phyloP scores from a whole-genome alignment of 2,329 filamentous ascomycete species.

The Xylariaceae sp. region DNA sequence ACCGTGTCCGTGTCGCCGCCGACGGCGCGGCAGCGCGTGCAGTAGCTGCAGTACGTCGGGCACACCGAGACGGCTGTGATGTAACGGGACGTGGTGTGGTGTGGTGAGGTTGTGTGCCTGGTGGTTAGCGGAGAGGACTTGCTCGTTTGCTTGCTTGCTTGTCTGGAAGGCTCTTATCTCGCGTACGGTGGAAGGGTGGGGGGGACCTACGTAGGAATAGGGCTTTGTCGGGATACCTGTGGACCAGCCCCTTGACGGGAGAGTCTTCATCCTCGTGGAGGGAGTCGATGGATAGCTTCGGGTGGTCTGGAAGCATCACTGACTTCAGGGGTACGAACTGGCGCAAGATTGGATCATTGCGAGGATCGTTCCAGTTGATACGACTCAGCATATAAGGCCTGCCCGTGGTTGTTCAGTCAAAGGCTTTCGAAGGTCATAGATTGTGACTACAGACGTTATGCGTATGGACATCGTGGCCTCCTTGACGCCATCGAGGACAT shows the following conservation, averaged over 20 bases:
- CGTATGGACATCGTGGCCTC: constrained; percentile 52
- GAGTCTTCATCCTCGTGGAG: constrained; percentile 50
- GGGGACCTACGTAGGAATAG: constrained; percentile 54
- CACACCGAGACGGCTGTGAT: constrained; percentile 48
- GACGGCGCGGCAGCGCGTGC: constrained; percentile 53
- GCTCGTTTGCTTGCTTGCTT: too few species aligned
- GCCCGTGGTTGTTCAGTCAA: background rate
- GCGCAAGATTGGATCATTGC: constrained; percentile 50
- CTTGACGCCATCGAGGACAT: constrained; percentile 45
- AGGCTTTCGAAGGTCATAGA: background rate
- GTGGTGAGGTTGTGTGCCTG: too few species aligned
- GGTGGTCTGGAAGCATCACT: constrained; percentile 45
- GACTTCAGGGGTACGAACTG: constrained; percentile 55
- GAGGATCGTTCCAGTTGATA: constrained; percentile 51
- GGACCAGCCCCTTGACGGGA: constrained; percentile 49
- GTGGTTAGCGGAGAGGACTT: too few species aligned
- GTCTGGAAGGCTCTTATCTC: too few species aligned
- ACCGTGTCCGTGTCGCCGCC: constrained; percentile 47
- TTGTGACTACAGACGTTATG: constrained; percentile 35
- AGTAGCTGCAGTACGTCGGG: constrained; percentile 56
- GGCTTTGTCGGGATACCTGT: constrained; percentile 57
- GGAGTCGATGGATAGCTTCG: constrained; percentile 47
- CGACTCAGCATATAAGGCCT: constrained; percentile 51
- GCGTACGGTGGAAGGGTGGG: too few species aligned
- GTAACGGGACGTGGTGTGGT: too few species aligned